These are phyloP conservation scores for Monosporascus sp. DNA, from an alignment of 2,329 filamentous ascomycete genomes.

Conservation along the genomic window DNA sequence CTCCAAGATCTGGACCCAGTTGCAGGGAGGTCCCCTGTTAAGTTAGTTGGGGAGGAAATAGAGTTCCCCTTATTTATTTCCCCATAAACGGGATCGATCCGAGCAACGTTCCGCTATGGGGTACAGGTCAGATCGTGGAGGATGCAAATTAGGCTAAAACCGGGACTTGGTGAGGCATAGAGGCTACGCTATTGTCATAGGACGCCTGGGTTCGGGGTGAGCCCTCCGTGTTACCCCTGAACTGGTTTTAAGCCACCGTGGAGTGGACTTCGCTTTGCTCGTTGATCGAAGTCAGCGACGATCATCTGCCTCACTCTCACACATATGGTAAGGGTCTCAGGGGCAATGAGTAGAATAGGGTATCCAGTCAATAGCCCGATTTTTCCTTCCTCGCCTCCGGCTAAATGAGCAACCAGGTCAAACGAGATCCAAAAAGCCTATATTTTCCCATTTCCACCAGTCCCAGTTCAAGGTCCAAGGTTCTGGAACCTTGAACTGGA, in stretches of 20 bases:
- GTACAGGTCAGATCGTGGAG: neutral
- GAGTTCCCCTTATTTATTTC: neutral
- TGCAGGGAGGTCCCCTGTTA: neutral
- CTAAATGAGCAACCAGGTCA: neutral
- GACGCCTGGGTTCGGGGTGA: neutral
- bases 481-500: too few species aligned
- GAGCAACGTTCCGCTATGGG: neutral
- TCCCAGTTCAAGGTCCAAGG: too few species aligned
- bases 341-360: too few species aligned
- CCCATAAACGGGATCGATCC: neutral
- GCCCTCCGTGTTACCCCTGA: neutral
- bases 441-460: too few species aligned
- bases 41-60: too few species aligned
- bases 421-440: too few species aligned
- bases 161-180: neutral
- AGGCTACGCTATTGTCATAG: neutral
- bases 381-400: neutral
- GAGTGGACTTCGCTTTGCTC: neutral
- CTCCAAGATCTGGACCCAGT: neutral
- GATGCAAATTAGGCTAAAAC: neutral
- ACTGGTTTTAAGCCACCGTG: neutral
- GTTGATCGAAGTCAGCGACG: neutral
- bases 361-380: neutral
- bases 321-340: neutral
- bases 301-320: neutral